Evolutionary conservation across 345 rosid genomes (phyloP), one percentile per base, ranked within the genome.

Genomic region (Sisymbrium altissimum): DNA sequence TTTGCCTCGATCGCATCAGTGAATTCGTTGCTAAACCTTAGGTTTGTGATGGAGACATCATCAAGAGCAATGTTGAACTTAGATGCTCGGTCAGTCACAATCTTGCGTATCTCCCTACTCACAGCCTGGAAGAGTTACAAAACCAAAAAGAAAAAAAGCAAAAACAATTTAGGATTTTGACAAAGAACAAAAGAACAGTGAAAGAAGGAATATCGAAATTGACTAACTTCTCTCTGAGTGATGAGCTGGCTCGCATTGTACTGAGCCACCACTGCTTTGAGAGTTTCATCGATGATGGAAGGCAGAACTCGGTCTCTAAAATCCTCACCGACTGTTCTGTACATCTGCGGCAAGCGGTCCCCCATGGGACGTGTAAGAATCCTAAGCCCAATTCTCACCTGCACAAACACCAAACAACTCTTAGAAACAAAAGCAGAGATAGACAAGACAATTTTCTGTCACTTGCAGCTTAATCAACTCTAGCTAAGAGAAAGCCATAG

Each of bases 171-270:
- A n/a, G n/a, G n/a, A n/a, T n/a, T n/a, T n/a, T n/a, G n/a, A n/a
- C n/a, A n/a, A n/a, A n/a, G n/a, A n/a, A 30, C 3, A 29, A 30
- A 30, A 30, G 6, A 30, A 30, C 6, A 30, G 33, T 30, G 6
- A 4, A 30, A 30, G 10, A 10, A 54, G 6, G 21, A 38, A 17
- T 10, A 29, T 30, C 5, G n/a, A n/a, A n/a, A n/a, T n/a, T n/a
- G n/a, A 12, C 54, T 48, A 64, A 56, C 61, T 88, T 93, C 92
- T 83, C 95, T 84, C 69, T 88, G 93, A 27, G 95, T 90, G 69
- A 93, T 83, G 61, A 90, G 93, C 82, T 93, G 96, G 78, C 98
- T 87, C n/a, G 93, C 98, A 78, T 93, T 93, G 74, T 87, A 93
- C 69, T 85, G 93, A 35, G 97, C 97, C 53, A 93, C 93, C 15